phyloP scores from a whole-genome alignment of 495 filamentous ascomycete species.

The Daldinia concentrica region DNA sequence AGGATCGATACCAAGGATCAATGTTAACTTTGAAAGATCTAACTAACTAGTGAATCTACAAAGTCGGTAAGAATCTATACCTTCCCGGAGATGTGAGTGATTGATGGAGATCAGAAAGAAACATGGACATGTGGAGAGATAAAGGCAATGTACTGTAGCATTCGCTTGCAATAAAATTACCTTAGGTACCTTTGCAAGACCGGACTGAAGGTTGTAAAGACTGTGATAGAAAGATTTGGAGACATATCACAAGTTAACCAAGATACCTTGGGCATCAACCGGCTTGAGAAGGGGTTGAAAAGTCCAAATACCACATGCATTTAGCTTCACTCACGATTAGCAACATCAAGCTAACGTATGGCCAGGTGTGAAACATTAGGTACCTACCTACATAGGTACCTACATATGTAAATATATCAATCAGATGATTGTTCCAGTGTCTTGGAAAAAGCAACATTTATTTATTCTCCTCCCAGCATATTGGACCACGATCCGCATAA shows the following conservation, averaged over 20 bases:
- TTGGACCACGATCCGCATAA: neutral
- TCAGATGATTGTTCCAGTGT: slow-evolving; percentile 6
- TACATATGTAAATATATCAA: slow-evolving; percentile 1
- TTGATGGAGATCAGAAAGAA: slow-evolving; percentile 9
- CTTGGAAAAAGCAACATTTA: neutral
- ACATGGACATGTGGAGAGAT: slow-evolving; percentile 3
- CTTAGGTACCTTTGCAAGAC: neutral
- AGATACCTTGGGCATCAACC: slow-evolving; percentile 26
- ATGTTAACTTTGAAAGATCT: neutral
- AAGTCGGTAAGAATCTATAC: neutral
- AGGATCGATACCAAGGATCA: neutral
- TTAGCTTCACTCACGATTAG: neutral
- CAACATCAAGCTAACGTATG: neutral
- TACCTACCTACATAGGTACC: no score
- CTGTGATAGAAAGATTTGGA: neutral
- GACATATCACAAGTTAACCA: slow-evolving; percentile 25
- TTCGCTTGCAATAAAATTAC: slow-evolving; percentile 14
- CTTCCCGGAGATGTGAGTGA: neutral
- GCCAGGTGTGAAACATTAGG: neutral
- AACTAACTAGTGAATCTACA: neutral
- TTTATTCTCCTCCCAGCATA: neutral
- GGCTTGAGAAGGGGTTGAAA: neutral
- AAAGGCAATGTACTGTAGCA: slow-evolving; percentile 24
- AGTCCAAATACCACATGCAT: slow-evolving; percentile 4
- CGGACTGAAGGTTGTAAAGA: neutral